Conservation (phyloP, 192 early-diverging fungal genomes). For the Glomus cerebriforme region DNA sequence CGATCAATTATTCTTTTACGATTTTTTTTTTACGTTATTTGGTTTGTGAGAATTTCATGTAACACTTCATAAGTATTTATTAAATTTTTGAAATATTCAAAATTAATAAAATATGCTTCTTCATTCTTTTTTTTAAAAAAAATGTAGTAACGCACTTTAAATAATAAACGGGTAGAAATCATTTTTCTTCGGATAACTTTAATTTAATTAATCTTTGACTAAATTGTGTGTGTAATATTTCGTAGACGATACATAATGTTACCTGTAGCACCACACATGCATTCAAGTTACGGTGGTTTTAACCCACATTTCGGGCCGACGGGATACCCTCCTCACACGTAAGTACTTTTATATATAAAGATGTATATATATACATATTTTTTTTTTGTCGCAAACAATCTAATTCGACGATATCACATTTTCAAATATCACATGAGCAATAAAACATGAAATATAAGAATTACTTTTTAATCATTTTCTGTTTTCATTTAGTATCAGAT, state of each 20-base stretch:
- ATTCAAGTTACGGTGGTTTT: constrained; percentile 16
- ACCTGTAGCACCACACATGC: constrained; percentile 18
- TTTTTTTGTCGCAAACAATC: not conserved
- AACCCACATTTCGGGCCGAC: constrained; percentile 15
- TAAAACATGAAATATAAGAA: not conserved
- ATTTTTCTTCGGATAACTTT: too few relatives aligned
- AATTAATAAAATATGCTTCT: too few relatives aligned
- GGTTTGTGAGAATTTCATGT: not conserved
- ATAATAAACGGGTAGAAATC: too few relatives aligned
- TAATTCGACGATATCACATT: not conserved
- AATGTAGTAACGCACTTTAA: too few relatives aligned
- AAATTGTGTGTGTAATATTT: not conserved
- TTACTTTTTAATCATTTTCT: not conserved
- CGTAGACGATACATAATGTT: constrained; percentile 3
- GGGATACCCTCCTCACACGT: constrained; percentile 11
- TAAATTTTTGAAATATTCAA: too few relatives aligned
- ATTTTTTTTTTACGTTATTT: not conserved
- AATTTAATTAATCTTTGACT: not conserved
- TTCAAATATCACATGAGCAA: not conserved
- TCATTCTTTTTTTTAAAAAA: too few relatives aligned
- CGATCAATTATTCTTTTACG: not conserved
- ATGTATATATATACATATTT: not conserved
- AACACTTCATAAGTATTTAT: too few relatives aligned
- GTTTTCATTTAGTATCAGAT: constrained; percentile 17
- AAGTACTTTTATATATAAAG: not conserved